Base-by-base conservation (phyloP, 2,329 filamentous ascomycete species). In the Chalaropsis ovoidea region DNA sequence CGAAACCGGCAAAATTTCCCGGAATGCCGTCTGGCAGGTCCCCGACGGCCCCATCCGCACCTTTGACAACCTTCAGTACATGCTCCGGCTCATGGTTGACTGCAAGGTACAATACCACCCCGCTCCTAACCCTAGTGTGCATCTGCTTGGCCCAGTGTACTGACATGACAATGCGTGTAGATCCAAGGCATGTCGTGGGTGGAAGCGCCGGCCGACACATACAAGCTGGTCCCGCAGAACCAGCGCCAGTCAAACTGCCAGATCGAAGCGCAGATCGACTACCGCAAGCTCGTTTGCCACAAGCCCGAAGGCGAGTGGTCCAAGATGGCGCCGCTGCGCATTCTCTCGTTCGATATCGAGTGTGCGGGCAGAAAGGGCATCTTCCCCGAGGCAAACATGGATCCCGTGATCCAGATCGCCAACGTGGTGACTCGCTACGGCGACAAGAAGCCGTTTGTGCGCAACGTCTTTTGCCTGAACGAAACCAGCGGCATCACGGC, bases 121-220 rank as follows among this genome's bases (percentile, higher is more conserved):
- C 35, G 1, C 35, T 7, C 35, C 35, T 7, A 1, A 1, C 35
- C 35, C 35, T 39, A 42, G 11, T n/a, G 17, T 1, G 17, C 3
- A 8, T 58, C 17, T 56, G 15, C 27, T 7, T 58, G 19, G 35
- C 27, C 35, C 13, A 15, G 15, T 61, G 4, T 41, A 19, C 69
- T 74, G 64, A 74, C 67, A 35, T 74, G 64, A 74, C 67, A 35
- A 31, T 4, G 61, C 65, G 31, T 7, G 39, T 35, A 90, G 82
- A 87, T 99, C 56, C 82, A 88, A 66, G 94, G 94, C 69, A 99
- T 99, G 94, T 93, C 91, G 0, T 99, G 94, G 94, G 90, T 97
- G 0, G 90, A 96, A 75, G 89, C 87, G 19, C 87, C 89, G 24
- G 81, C 87, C 2, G 81, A 80, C 39, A 86, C 86, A 68, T 96